These are phyloP conservation scores for Lentinula sp. DNA, from an alignment of 768 basidiomycete species.

Conservation along the genomic window DNA sequence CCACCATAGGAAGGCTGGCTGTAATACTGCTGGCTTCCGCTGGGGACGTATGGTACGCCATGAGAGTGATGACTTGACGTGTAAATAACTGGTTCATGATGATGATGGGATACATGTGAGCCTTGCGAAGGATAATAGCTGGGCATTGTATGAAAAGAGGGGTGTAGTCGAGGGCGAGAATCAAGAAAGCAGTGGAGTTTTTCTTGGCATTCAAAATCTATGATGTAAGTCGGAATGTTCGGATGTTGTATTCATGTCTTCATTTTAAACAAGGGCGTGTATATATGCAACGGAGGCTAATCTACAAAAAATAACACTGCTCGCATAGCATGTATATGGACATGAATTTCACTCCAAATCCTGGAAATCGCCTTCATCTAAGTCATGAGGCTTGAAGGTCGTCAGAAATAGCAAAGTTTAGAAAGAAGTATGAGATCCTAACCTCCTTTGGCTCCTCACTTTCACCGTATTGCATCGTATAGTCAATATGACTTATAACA, in stretches of 20 bases:
- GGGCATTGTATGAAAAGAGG: conserved; percentile 2
- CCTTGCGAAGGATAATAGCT: conserved; percentile 15
- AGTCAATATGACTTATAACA: conserved; percentile 94
- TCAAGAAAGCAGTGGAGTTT: not conserved
- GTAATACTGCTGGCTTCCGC: conserved; percentile 17
- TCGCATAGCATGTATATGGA: not conserved
- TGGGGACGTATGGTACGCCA: conserved; percentile 6
- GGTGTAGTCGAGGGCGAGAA: not conserved
- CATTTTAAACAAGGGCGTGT: not conserved
- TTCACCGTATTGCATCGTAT: conserved; percentile 98
- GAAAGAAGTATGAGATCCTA: conserved; percentile 12
- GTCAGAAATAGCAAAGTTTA: conserved; percentile 12
- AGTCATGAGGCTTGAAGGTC: conserved; percentile 68
- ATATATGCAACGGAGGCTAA: not conserved
- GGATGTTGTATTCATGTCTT: not conserved
- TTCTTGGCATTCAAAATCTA: not conserved
- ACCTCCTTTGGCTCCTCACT: conserved; percentile 97
- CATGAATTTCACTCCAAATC: conserved; percentile 49
- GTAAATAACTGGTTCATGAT: conserved; percentile 8
- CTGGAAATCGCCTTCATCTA: conserved; percentile 90
- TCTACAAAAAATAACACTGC: not conserved
- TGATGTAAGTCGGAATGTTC: not conserved
- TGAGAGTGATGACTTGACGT: conserved; percentile 8
- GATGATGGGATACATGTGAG: conserved; percentile 12
- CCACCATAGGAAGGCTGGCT: conserved; percentile 11